A percentile compares a stretch with the other conserved stretches of the same genome.
These are phyloP conservation scores for Rhizopogon vesiculosus DNA, from an alignment of 768 basidiomycete species.

Conservation along the genomic window DNA sequence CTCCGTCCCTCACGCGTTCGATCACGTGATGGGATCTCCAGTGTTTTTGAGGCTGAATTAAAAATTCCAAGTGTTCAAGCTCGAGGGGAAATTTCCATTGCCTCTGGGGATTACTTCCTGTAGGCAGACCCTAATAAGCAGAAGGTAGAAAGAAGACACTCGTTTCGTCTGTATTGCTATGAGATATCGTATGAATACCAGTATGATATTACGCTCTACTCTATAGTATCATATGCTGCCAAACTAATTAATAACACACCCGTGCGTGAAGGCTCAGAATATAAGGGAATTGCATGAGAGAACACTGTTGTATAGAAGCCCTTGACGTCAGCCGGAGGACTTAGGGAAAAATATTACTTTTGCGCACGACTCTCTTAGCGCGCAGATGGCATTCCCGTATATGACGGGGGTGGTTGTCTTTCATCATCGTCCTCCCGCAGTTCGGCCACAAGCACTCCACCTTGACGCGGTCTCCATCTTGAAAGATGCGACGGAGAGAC, in stretches of 20 bases:
- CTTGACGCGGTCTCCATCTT: background rate
- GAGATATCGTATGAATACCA: background rate
- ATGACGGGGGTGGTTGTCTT: background rate
- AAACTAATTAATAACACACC: no score
- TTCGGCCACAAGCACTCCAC: background rate
- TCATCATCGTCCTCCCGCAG: background rate
- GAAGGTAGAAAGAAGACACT: no score
- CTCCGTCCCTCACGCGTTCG: conserved; percentile 22
- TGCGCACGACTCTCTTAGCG: background rate
- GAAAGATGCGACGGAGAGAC: background rate
- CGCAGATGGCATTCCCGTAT: background rate
- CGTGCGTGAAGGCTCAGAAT: no score
- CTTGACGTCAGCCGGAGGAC: background rate
- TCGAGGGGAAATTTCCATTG: background rate
- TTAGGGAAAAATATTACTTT: no score
- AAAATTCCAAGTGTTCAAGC: no score
- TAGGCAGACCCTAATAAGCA: no score
- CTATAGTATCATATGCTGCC: background rate
- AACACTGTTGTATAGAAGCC: background rate
- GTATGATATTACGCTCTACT: background rate
- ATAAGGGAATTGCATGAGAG: background rate
- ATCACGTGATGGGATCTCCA: background rate
- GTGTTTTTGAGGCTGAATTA: no score
- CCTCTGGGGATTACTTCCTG: no score
- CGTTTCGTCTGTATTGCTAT: no score